Base-by-base conservation (phyloP, 1,139 yeast genomes). In the Hemisphaericaspora lyxosophila region DNA sequence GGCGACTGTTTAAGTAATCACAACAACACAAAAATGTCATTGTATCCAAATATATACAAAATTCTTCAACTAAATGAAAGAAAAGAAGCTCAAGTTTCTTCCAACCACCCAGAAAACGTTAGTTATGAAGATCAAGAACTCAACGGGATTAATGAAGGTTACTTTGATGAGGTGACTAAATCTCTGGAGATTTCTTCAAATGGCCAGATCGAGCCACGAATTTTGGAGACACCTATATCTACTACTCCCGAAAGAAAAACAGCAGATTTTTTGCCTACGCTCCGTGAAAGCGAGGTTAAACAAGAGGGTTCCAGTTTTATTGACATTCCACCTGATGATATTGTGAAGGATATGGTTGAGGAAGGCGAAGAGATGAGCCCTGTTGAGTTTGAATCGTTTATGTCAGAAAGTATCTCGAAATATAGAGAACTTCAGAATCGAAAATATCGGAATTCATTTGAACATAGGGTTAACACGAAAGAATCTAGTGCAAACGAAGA, bases 361-460 rank as follows among this genome's bases (percentile, higher is more conserved):
- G 33, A 40, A 5, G 40, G 45, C 14, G 52, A 44, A n/a, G 51
- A 42, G 5, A 51, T 59, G 58, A 53, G 53, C 31, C 53, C 58
- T 4, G 57, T 53, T 6, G 57, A 57, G 12, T 68, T 69, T 41
- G 75, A 68, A 41, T 33, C 41, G 16, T 68, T 70, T 49, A 65
- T 70, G 60, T 48, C 67, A 3, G 36, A 49, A 7, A 57, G 64
- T 22, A 64, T 70, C 24, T 48, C 54, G 23, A 64, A 60, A 34
- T 69, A 67, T 47, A 47, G 76, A 29, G 47, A 54, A 24, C 46
- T 45, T 6, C 70, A 65, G 40, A 43, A 46, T n/a, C 46, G 49
- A 24, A 51, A 51, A 34, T 49, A 55, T 41, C 19, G 26, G 14
- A 17, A n/a, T 13, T 25, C 25, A 8, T n/a, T 12, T 5, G 12